Percentiles rank a stretch among this genome's conserved stretches.
Conservation (phyloP, 1,139 yeast genomes). For the Pichia sp. region DNA sequence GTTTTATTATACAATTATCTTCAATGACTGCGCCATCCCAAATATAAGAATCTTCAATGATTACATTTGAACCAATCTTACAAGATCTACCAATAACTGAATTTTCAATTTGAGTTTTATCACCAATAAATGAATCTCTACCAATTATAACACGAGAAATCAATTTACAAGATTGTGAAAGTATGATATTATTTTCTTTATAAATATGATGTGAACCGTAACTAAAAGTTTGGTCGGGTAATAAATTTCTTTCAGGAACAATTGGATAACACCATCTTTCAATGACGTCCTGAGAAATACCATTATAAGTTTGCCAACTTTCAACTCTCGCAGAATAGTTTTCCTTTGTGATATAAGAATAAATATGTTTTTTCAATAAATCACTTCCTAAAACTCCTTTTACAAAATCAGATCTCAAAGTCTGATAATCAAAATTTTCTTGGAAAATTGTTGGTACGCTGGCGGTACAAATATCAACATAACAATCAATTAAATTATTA, state of each 20-base stretch:
- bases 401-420: conserved; percentile 78
- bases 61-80: conserved; percentile 71
- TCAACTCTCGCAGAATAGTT: conserved; percentile 92
- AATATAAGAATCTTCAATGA: conserved; percentile 65
- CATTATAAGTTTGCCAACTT: conserved; percentile 87
- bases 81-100: conserved; percentile 85
- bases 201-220: conserved; percentile 83
- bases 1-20: conserved; percentile 51
- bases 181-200: conserved; percentile 72
- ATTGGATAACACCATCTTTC: conserved; percentile 92
- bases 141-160: conserved; percentile 78
- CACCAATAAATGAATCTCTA: conserved; percentile 58
- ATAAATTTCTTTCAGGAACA: conserved; percentile 77
- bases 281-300: conserved; percentile 82
- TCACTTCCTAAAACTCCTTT: conserved; percentile 89
- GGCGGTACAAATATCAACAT: conserved; percentile 90
- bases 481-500: conserved; percentile 93
- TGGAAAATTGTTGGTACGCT: conserved; percentile 93
- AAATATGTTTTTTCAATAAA: conserved; percentile 81
- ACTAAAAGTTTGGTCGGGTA: conserved; percentile 63
- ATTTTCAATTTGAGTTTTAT: conserved; percentile 46
- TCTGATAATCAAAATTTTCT: conserved; percentile 92
- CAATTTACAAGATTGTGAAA: conserved; percentile 88
- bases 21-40: conserved; percentile 79
- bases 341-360: conserved; percentile 70